Evolutionary conservation across 2,329 filamentous ascomycete species (phyloP), one percentile per base, ranked within the genome.

Genomic region (Pseudogymnoascus sp.): DNA sequence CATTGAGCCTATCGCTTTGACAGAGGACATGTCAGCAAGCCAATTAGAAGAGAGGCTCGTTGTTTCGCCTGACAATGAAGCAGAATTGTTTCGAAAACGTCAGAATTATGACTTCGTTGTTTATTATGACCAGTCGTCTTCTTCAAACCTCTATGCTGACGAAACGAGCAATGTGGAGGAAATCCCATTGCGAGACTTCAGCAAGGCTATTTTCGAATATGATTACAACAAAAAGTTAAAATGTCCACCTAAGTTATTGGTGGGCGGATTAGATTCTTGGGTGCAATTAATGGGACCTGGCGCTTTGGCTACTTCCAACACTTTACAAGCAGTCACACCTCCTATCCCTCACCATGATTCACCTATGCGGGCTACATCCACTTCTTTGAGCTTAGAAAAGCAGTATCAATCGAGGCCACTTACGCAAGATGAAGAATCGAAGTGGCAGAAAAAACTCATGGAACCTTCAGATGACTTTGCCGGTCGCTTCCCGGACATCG

Each of bases 181-280:
- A 76, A 62, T 59, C 42, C 83, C 86, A n/a, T 75, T 97, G 19
- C 80, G 87, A 67, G 87, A 87, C 15, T 79, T 99, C 11, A 86
- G 89, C 70, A 87, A 91, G 66, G 92, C 93, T 0, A 78, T 99
- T 3, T 86, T 87, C 61, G 87, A 95, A 64, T 96, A 93, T 75
- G 96, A 93, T 68, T 89, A 88, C 64, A 86, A 88, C 15, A 90
- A 89, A 68, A 88, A 88, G 9, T 77, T 96, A 33, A 88, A 85
- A 64, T 81, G 86, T 26, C 82, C 83, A 2, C 93, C 93, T 0
- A 89, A 91, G 63, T 80, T 99, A 33, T 78, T 99, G 1, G 79
- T 83, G 61, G 95, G 95, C 17, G 95, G 95, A 0, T 75, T 99
- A 10, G 86, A 93, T 68, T 90, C 91, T 4, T 99, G 95, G 95